Base-by-base conservation (phyloP, 1,284 basidiomycete species). In the Melampsora larici-populina region DNA sequence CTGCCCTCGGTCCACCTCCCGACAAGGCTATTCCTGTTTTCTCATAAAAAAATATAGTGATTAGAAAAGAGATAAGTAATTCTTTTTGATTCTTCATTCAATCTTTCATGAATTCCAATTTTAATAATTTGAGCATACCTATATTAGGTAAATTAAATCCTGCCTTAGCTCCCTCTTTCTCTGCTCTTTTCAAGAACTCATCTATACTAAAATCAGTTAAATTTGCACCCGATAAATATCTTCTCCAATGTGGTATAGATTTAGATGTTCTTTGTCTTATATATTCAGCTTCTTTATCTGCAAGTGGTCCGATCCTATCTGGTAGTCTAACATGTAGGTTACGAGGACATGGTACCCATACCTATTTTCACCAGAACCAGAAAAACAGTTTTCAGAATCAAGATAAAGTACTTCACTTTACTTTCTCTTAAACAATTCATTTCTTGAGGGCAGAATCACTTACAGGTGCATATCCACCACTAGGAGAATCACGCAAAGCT, bases 1-100 rank as follows among this genome's bases (percentile, higher is more conserved):
- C 73, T 46, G 73, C 73, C 58, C 73, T 76, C 18, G 66, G 65
- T 13, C 73, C 73, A 36, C 73, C 73, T 46, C 73, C 73, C 21
- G 73, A 76, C 24, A 76, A 64, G 21, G 73, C 64, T 18, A 76
- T 67, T 5, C 65, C 73, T 76, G 7, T 4, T 5, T 55, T 55
- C 8, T 63, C n/a, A n/a, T n/a, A n/a, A 63, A 33, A 33, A 26
- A 7, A 4, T 6, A 63, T 26, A 6, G 18, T 15, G 26, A 21
- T 63, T 3, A 63, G 3, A 3, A 21, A 17, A 7, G 7, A 7
- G 26, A 26, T 33, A 2, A n/a, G 29, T 63, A 3, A 63, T 29
- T 63, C 4, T 6, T 18, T 18, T 63, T 63, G 3, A 29, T 63
- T 7, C 13, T 26, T 18, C 51, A 55, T 26, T 21, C 18, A 55